Evolutionary conservation across 73 alveolate genomes (phyloP).

Genomic region (Tetrahymena borealis): DNA sequence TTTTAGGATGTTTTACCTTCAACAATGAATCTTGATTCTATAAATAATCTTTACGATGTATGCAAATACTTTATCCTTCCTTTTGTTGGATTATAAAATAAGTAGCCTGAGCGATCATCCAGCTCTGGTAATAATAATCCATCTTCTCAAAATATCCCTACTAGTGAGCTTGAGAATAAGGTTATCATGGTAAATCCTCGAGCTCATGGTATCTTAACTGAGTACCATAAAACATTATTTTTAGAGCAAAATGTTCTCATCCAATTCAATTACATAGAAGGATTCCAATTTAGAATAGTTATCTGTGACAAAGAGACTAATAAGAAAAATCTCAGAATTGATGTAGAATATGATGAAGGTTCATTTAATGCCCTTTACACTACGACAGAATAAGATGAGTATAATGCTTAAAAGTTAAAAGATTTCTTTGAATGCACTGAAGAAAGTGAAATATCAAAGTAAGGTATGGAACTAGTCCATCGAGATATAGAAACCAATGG

Average conservation of each 20-base stretch:
- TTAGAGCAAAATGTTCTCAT: neutral
- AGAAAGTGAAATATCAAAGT: neutral
- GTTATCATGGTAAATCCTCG: neutral
- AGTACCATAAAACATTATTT: neutral
- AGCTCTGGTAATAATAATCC: neutral
- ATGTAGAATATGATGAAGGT: neutral
- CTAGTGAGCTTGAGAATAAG: neutral
- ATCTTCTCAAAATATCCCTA: neutral
- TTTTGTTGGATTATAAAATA: neutral
- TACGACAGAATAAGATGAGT: neutral
- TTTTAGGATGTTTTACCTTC: neutral
- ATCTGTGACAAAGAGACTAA: neutral
- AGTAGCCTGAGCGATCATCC: neutral
- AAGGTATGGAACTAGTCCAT: neutral
- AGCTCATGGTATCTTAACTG: neutral
- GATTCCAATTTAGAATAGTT: neutral
- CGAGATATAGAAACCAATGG: neutral
- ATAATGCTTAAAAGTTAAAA: neutral
- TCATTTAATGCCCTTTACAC: neutral
- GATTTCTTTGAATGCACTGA: neutral
- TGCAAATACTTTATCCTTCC: neutral
- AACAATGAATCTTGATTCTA: neutral
- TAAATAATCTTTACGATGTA: neutral
- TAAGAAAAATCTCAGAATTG: neutral
- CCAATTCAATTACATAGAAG: neutral